Evolutionary conservation across 768 basidiomycete species (phyloP), one percentile per base, ranked within the genome.

Genomic region (Mycena vulgaris): DNA sequence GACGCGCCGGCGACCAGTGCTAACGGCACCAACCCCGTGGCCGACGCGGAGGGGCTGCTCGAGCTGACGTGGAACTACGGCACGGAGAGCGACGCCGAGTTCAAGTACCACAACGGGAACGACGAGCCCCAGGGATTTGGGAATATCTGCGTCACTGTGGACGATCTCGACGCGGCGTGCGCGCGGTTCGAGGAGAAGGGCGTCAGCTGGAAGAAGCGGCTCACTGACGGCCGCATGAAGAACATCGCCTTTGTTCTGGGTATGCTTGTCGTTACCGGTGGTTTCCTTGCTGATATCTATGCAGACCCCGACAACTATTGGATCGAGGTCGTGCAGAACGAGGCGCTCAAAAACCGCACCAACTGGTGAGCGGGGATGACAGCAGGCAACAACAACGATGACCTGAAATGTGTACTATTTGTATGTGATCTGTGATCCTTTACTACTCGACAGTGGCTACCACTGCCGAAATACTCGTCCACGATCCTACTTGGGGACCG

Each of bases 81-180:
- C 65, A 94, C 95, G 65, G 97, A 99, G 82, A 83, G 81, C 63
- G 93, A 97, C 78, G 75, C 90, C 57, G 81, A 80, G 70, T 96
- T 96, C 86, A 79, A 89, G 75, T 96, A 98, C 79, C 87, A 91
- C n/a, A 92, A 81, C 75, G 97, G 97, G 2, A 99, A 99, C 81
- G 79, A 88, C 8, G 95, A 96, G 10, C 93, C 93, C 8, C 92
- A 92, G 30, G 88, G 91, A 16, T 97, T 96, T 76, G 95, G 96
- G 0, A 96, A 98, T 80, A 96, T 97, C 75, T 94, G 93, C 69
- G 89, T 98, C 78, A 86, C 90, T 10, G 94, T 96, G 35, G 92
- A 92, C 72, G 87, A 98, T 78, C 86, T 99, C 74, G 88, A 95
- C 71, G 88, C 85, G 69, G 94, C 96, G 5, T 97, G 95, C 70